Evolutionary conservation across 805 yeast species (phyloP), one percentile per base, ranked within the genome.

Genomic region (Metschnikowia hibisci): DNA sequence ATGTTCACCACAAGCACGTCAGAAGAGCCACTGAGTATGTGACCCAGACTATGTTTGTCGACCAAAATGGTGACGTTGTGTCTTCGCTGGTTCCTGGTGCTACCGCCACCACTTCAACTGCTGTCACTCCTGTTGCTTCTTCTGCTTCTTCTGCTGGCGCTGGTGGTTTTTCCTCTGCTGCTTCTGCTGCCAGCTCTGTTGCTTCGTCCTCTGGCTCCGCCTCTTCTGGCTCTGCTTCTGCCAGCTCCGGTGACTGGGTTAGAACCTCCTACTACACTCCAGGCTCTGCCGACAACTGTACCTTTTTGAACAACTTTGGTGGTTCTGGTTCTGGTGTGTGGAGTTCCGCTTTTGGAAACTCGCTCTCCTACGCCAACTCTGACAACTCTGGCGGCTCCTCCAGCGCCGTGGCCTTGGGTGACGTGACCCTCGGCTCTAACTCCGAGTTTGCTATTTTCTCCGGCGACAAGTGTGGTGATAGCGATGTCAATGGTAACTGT

Each of bases 271-370:
- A 77, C 76, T 64, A 68, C 53, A 67, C 74, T 15, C 81, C 90
- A 48, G 90, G 90, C 50, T 68, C 82, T 33, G 67, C 89, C 41
- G 69, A 76, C 57, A 89, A 89, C 66, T 69, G 80, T 52, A 81
- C 81, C 32, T 90, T 93, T 80, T 71, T 90, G 71, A 91, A 91
- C 82, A 78, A 85, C 67, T 70, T 72, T 59, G 99, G 99, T 67
- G 96, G 95, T 54, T 71, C 82, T 33, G 89, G 87, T 41, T 87
- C 96, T 11, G 99, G 99, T 71, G 78, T 77, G 29, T 91, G 91
- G 87, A 85, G 90, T 28, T 57, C 81, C 27, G 73, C 84, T 61
- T 89, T 87, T 68, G 99, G 99, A 69, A 85, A 85, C 81, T 90
- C 98, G 27, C 74, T 93, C 47, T 87, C 96, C 5, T 93, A 77